Base-by-base conservation (phyloP, 202 grass and related monocot genomes). In the Carex sylvatica region DNA sequence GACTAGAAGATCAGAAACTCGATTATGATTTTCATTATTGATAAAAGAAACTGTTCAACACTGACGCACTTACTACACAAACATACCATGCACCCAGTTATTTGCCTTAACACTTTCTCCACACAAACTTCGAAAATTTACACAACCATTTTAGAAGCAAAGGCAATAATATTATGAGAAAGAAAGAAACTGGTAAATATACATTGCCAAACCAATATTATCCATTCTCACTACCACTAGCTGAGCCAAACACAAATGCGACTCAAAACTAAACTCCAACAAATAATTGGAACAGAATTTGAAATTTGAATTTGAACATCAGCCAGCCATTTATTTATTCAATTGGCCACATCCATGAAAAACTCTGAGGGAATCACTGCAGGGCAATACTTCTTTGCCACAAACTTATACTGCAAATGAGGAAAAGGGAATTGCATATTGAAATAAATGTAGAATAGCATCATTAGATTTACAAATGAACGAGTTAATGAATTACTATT, bases 331-430 rank as follows among this genome's bases (percentile, higher is more conserved):
- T 30, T 33, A 77, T 58, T 59, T 58, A 77, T 59, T 73, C 51
- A 98, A 49, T 86, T 88, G 33, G 78, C n/a, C 4, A 20, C 26
- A 44, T 98, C 89, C 53, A 74, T 46, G 84, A 93, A 93, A 69
- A 93, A 87, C 47, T 98, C 87, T 0, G 84, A 67, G 1, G 92
- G 91, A 60, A 98, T 73, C 54, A 82, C 74, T 60, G 89, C n/a
- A 12, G 92, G 90, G 31, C 92, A 98, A 67, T 89, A 78, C 83
- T 93, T 93, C 86, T 95, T 98, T 6, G 90, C 89, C 3, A 90
- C 90, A 83, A 91, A 90, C 44, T 98, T 95, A 88, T 98, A 98
- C 95, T 91, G 90, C 77, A 35, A 16, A 74, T 80, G 56, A 23
- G 22, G 70, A 59, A 56, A 65, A 83, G 13, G 9, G 13, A 79